phyloP scores from a whole-genome alignment of 441 rosid species.

The Melianthus villosus region DNA sequence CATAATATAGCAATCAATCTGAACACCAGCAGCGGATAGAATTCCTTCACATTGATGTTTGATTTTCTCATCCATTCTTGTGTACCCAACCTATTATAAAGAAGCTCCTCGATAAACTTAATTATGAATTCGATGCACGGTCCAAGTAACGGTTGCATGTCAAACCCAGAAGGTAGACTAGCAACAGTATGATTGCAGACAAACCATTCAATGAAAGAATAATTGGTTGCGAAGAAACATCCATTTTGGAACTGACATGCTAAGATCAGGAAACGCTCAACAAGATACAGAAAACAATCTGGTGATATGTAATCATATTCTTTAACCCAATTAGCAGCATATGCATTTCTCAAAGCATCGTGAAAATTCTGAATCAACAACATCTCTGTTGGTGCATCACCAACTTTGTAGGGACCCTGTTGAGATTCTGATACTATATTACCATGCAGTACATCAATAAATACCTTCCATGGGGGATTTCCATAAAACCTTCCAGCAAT shows the following conservation, averaged over 20 bases:
- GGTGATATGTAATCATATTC: constrained; percentile 21
- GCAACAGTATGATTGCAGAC: constrained; percentile 1
- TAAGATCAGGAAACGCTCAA: constrained; percentile 20
- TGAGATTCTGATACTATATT: neutral
- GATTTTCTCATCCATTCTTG: constrained; percentile 19
- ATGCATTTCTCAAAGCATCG: constrained; percentile 20
- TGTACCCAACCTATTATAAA: constrained; percentile 6
- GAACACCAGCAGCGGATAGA: constrained; percentile 14
- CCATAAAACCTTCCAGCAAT: constrained; percentile 6
- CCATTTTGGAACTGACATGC: constrained; percentile 11
- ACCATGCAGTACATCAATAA: constrained; percentile 10
- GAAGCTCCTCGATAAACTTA: constrained; percentile 4
- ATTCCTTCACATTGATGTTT: constrained; percentile 2
- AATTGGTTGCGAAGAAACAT: constrained; percentile 13
- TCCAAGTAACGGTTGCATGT: neutral
- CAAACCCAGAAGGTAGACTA: neutral
- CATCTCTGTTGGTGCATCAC: neutral
- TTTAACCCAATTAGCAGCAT: constrained; percentile 18
- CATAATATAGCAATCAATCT: constrained; percentile 23
- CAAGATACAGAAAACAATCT: constrained; percentile 24
- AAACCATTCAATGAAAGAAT: constrained; percentile 23
- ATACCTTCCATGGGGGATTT: constrained; percentile 14
- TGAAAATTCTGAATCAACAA: constrained; percentile 7
- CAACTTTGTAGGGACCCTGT: neutral
- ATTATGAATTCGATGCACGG: constrained; percentile 4